Base-by-base conservation (phyloP, 768 basidiomycete species). In the Termitomyces sp. region DNA sequence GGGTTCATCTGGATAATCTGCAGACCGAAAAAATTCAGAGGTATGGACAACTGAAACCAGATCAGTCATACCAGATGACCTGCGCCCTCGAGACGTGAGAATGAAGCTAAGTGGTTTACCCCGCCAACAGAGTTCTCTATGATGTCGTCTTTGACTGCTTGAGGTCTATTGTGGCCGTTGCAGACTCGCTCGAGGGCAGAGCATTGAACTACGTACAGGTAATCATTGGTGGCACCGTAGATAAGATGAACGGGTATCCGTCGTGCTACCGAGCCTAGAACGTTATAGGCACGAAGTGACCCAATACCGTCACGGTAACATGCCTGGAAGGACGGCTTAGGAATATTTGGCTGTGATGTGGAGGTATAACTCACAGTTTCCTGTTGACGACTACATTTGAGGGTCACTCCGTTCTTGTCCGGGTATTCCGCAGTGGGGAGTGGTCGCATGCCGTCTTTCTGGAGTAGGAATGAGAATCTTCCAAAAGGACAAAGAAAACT, bases 161-260 rank as follows among this genome's bases (percentile, higher is more conserved):
- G 58, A 0, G 74, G 64, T 5, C 77, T 77, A 54, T 8, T 40
- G 21, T 34, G n/a, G n/a, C 14, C n/a, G 41, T 28, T 57, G 45
- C 17, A 37, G 3, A 30, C 52, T 25, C n/a, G 25, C 2, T 30
- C 17, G 12, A 35, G 25, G 30, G 40, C 4, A 7, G 23, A 32
- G 30, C 6, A 17, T 32, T 9, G 5, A 43, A 23, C 30, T 9
- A 63, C 73, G 40, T 59, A 78, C 76, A 77, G 43, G 57, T 74
- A 73, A 57, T 81, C 79, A 54, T 78, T 69, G 7, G 74, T 70
- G 0, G 66, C 73, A 19, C 79, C 80, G 56, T 76, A 80, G 37
- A 80, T 73, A 28, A 80, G 56, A 58, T 82, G 80, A 2, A 75
- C 70, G 0, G 76, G 77, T 5, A 74, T 45, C 3, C 65, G 67